Evolutionary conservation across 2,329 filamentous ascomycete species (phyloP).

Genomic region (Rhexocercosporidium sp.): DNA sequence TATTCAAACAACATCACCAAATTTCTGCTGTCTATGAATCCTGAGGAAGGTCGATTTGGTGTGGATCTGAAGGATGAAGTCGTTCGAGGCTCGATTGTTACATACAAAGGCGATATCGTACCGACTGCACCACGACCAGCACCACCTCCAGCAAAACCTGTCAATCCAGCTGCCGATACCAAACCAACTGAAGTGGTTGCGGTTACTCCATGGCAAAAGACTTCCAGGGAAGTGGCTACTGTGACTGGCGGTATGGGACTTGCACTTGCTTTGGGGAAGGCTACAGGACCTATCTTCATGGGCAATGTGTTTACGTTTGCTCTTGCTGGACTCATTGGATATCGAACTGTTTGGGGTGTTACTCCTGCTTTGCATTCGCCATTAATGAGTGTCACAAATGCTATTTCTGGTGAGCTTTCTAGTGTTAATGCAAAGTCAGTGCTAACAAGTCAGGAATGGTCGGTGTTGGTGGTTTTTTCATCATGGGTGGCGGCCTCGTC

Average conservation of each 20-base stretch:
- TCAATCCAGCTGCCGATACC: conserved; percentile 54
- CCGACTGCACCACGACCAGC: conserved; percentile 75
- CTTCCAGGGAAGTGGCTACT: conserved; percentile 73
- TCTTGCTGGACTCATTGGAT: conserved; percentile 83
- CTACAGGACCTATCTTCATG: conserved; percentile 87
- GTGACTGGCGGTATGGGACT: conserved; percentile 81
- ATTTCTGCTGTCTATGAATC: conserved; percentile 80
- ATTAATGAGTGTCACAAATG: conserved; percentile 92
- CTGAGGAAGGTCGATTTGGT: conserved; percentile 78
- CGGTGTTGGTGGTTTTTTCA: conserved; percentile 84
- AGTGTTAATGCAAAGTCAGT: conserved; percentile 11
- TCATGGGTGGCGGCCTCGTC: conserved; percentile 81
- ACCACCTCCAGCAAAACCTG: conserved; percentile 57
- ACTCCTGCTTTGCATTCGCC: conserved; percentile 83
- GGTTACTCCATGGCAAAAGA: conserved; percentile 82
- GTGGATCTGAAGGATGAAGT: conserved; percentile 85
- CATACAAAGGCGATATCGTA: conserved; percentile 75
- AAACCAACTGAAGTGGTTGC: conserved; percentile 64
- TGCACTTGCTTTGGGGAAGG: conserved; percentile 77
- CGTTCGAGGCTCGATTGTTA: conserved; percentile 83
- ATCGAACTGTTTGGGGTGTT: conserved; percentile 88
- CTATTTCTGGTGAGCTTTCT: conserved; percentile 70
- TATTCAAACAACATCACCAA: conserved; percentile 97
- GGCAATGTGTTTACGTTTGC: conserved; percentile 84
- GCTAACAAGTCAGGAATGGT: conserved; percentile 68